These are phyloP conservation scores for Chamaecyparis obtusa DNA, from an alignment of 75 land plant genomes.

Conservation along the genomic window DNA sequence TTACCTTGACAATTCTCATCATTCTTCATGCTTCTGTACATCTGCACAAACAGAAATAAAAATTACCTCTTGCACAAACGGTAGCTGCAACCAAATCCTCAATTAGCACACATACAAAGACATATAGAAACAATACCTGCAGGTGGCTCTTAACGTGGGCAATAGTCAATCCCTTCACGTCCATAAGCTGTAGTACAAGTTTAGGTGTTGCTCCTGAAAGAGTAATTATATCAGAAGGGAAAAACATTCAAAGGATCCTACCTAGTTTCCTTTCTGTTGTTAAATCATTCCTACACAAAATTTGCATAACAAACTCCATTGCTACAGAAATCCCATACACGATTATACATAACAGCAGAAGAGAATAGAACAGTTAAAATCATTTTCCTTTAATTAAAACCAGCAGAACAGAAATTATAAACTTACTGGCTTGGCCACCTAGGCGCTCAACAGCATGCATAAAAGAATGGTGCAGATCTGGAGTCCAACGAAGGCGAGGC, in stretches of 20 bases:
- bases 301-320: not conserved
- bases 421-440: conserved; percentile 70
- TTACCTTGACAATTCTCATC: conserved; percentile 43
- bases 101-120: not conserved
- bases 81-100: not conserved
- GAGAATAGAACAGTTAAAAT: no score
- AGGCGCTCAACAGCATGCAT: conserved; percentile 67
- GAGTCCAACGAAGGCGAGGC: conserved; percentile 81
- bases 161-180: conserved; percentile 60
- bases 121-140: conserved; percentile 32
- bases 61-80: not conserved
- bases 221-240: not conserved
- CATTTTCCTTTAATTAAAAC: no score
- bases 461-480: conserved; percentile 70
- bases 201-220: conserved; percentile 69
- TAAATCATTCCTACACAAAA: not conserved
- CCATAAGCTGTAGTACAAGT: conserved; percentile 64
- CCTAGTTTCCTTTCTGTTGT: not conserved
- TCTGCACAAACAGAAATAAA: conserved; percentile 24
- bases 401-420: no score
- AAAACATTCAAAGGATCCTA: not conserved
- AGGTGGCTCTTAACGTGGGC: conserved; percentile 76
- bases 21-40: conserved; percentile 70
- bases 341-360: not conserved
- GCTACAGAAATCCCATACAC: not conserved